Conservation (phyloP, 805 yeast genomes). For the Huiozyma naganishii region DNA sequence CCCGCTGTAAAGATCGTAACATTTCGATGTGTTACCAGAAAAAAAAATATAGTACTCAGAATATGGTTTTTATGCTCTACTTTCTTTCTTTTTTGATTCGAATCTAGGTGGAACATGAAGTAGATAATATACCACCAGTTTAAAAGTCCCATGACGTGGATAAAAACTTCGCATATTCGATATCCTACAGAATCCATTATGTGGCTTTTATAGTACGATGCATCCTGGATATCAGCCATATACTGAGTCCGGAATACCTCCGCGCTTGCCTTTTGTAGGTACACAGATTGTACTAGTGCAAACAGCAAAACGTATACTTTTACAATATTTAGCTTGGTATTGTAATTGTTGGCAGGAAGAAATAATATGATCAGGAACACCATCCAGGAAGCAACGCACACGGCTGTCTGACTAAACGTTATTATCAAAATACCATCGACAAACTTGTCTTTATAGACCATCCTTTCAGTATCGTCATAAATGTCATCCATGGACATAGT, state of each 20-base stretch:
- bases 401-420: conserved; percentile 42
- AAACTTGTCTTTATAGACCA: conserved; percentile 27
- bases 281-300: conserved; percentile 43
- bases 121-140: conserved; percentile 24
- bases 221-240: conserved; percentile 41
- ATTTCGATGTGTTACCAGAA: background rate
- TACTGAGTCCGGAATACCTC: conserved; percentile 41
- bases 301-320: conserved; percentile 47
- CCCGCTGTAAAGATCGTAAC: conserved; percentile 5
- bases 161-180: conserved; percentile 10
- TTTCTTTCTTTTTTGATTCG: background rate
- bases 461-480: conserved; percentile 1
- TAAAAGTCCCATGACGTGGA: conserved; percentile 10
- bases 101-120: conserved; percentile 18
- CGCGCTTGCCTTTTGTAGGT: conserved; percentile 36
- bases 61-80: conserved; percentile 7
- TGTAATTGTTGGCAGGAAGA: conserved; percentile 32
- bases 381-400: conserved; percentile 63
- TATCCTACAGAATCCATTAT: conserved; percentile 11
- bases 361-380: conserved; percentile 45
- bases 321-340: conserved; percentile 47
- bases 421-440: conserved; percentile 32
- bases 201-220: conserved; percentile 26
- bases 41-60: conserved; percentile 4
- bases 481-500: background rate